These are phyloP conservation scores for Debaryomyces udenii DNA, from an alignment of 1,139 yeast genomes.

Conservation along the genomic window DNA sequence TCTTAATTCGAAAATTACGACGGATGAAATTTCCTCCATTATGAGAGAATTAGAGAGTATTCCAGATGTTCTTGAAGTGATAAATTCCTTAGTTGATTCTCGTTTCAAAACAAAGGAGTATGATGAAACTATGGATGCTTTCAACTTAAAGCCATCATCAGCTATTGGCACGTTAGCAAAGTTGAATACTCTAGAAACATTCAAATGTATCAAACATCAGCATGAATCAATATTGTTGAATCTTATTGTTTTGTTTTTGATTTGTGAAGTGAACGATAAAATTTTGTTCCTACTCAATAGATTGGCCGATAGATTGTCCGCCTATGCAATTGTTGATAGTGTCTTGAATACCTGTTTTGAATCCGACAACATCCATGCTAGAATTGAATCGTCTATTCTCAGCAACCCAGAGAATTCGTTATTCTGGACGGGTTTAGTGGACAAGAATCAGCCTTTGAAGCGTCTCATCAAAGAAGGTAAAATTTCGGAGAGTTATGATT, in stretches of 20 bases:
- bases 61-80: slow-evolving; percentile 29
- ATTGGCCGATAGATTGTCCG: slow-evolving; percentile 27
- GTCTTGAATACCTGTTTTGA: slow-evolving; percentile 33
- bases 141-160: neutral
- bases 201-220: slow-evolving; percentile 29
- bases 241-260: slow-evolving; percentile 30
- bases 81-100: slow-evolving; percentile 28
- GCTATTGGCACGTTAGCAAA: slow-evolving; percentile 14
- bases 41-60: slow-evolving; percentile 27
- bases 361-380: slow-evolving; percentile 12
- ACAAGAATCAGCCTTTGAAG: slow-evolving; percentile 23
- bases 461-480: slow-evolving; percentile 23
- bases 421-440: slow-evolving; percentile 31
- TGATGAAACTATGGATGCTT: neutral
- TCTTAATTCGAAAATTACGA: slow-evolving; percentile 28
- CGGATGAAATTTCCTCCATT: slow-evolving; percentile 24
- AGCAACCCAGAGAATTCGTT: slow-evolving; percentile 27
- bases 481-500: slow-evolving; percentile 33
- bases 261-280: slow-evolving; percentile 36
- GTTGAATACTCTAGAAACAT: slow-evolving; percentile 25
- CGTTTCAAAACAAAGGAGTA: slow-evolving; percentile 23
- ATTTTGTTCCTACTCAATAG: slow-evolving; percentile 31
- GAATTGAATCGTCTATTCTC: slow-evolving; percentile 17
- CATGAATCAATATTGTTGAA: slow-evolving; percentile 32
- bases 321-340: slow-evolving; percentile 27